Percentiles rank a stretch among this genome's conserved stretches.
Conservation (phyloP, 164 flowering plant species). For the Vitis rupestris region DNA sequence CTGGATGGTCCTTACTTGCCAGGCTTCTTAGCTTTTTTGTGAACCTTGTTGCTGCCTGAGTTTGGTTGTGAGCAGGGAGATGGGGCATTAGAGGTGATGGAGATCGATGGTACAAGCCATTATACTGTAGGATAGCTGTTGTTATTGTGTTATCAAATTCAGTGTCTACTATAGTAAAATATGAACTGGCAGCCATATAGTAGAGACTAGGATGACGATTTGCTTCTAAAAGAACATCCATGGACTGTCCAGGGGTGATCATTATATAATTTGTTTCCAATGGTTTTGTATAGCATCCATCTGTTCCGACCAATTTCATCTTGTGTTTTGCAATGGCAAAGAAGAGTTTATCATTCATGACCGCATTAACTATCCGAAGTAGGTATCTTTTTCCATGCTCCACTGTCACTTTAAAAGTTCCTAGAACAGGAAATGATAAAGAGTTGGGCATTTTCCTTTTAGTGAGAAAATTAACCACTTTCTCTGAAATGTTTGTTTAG, state of each 20-base stretch:
- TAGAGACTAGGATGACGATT: conserved; percentile 16
- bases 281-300: too few species aligned
- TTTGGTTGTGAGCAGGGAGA: neutral
- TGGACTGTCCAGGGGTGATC: conserved; percentile 31
- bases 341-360: too few species aligned
- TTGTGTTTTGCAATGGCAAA: too few species aligned
- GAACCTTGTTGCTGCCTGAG: neutral
- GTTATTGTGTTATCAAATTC: conserved; percentile 24
- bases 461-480: too few species aligned
- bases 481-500: too few species aligned
- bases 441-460: too few species aligned
- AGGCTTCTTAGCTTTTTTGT: neutral
- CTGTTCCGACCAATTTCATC: too few species aligned
- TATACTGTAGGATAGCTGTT: conserved; percentile 17
- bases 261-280: neutral
- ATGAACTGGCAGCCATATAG: conserved; percentile 34
- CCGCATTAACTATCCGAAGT: too few species aligned
- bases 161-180: conserved; percentile 3
- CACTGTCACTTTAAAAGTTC: too few species aligned
- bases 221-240: conserved; percentile 27
- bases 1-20: neutral
- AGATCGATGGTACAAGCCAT: neutral
- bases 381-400: too few species aligned
- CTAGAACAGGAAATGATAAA: too few species aligned
- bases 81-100: neutral